Base-by-base conservation (phyloP, 2,329 filamentous ascomycete genomes). In the Pleomassaria siparia region DNA sequence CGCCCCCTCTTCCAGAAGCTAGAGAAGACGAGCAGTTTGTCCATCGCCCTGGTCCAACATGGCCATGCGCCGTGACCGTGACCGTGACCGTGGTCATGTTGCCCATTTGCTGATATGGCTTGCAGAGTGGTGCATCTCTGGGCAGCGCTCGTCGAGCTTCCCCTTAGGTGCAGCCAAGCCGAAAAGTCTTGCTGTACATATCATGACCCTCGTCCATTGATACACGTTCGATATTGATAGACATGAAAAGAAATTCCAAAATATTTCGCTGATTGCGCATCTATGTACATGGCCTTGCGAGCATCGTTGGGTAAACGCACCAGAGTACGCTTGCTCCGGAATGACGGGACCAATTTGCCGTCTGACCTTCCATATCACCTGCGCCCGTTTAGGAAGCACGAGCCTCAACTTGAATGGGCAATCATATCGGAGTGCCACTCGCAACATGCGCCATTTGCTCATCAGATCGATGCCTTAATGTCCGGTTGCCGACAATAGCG, bases 1-100 rank as follows among this genome's bases (percentile, higher is more conserved):
- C 21, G 40, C 44, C n/a, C n/a, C n/a, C n/a, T 46, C 50, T 63
- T 63, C 62, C 54, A 61, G 62, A 65, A 66, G 53, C 50, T 50
- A 42, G 37, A 47, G 35, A 45, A 46, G 39, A 46, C 30, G 26
- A 43, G 39, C 29, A 36, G 44, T 26, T 46, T 44, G 47, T 32
- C 20, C 44, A 32, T 45, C 47, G 36, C 30, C 43, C 33, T 20
- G 44, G 36, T 46, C 15, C 43, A 44, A 45, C 33, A 46, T 51
- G 44, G 35, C 16, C 42, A 40, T 51, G 49, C 40, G 20, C 11
- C 20, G 43, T n/a, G n/a, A n/a, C n/a, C n/a, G n/a, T n/a, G n/a
- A n/a, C n/a, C n/a, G n/a, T n/a, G n/a, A n/a, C n/a, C n/a, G n/a
- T 48, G 50, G 43, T 51, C 54, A 50, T 44, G 40, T 22, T 44